Conservation (phyloP, 108 stramenopile genomes). For the Seminavis robusta region DNA sequence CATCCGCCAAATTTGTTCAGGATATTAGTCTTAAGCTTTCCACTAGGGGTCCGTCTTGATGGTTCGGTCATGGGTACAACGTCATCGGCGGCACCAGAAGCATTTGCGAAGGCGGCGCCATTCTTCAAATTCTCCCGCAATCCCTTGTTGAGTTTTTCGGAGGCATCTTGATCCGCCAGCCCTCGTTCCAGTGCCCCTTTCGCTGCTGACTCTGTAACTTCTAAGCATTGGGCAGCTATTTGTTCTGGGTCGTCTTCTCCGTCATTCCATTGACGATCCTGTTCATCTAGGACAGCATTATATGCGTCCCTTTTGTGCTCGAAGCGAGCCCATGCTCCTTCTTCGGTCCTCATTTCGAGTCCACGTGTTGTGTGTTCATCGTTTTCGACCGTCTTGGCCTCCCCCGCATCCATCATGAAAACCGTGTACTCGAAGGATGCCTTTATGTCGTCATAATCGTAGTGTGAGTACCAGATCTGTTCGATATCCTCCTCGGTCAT, state of each 20-base stretch:
- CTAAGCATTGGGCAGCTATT: constrained; percentile 1
- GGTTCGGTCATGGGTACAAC: too few species aligned
- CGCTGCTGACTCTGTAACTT: too few species aligned
- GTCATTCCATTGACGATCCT: constrained; percentile 22
- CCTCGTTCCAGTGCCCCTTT: too few species aligned
- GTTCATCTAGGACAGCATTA: constrained; percentile 31
- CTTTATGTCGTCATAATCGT: constrained; percentile 13
- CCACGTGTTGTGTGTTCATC: constrained; percentile 18
- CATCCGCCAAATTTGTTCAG: too few species aligned
- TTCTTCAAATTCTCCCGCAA: too few species aligned
- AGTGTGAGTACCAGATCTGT: constrained; percentile 9
- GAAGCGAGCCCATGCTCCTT: constrained; percentile 18
- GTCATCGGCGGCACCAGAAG: too few species aligned
- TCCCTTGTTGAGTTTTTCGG: too few species aligned
- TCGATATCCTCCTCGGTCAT: constrained; percentile 10
- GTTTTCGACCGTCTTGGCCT: background rate
- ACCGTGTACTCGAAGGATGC: constrained; percentile 3
- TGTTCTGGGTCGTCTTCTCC: constrained; percentile 8
- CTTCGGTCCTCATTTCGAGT: constrained; percentile 21
- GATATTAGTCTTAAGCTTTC: too few species aligned
- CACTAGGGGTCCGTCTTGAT: too few species aligned
- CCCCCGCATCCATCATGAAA: constrained; percentile 14
- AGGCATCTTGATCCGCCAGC: too few species aligned
- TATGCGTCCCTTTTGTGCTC: constrained; percentile 19
- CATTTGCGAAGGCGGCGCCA: too few species aligned